Base-by-base conservation (phyloP, 176 grass and related monocot genomes). In the Rhynchospora tenuis region DNA sequence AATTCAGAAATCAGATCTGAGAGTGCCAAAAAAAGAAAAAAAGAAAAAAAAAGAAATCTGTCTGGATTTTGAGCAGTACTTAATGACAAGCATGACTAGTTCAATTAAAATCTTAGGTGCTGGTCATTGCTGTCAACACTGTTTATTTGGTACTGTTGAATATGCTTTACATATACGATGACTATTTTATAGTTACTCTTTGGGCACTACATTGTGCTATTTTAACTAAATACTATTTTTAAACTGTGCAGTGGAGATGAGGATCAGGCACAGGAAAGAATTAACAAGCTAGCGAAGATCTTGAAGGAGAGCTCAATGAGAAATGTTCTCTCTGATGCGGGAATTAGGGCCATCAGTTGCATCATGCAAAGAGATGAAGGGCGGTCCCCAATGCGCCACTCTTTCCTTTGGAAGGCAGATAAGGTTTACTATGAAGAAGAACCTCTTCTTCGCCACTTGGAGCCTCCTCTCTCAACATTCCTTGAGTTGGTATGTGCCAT, bases 281-380 rank as follows among this genome's bases (percentile, higher is more conserved):
- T 99, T 83, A 89, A 93, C 57, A 95, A 99, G 87, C 77, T 99
- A 78, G 92, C 91, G 2, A 99, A 99, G 81, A 95, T 90, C 89
- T 91, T 99, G 91, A 99, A 90, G 81, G 96, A 99, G 67, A 90
- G 84, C 20, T 78, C 84, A 81, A 61, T 99, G 81, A 90, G 88
- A 83, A 90, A 91, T 73, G 88, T 88, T 89, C 91, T 99, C 52
- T 91, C 79, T 90, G 86, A 86, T 80, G 89, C 85, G 24, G 91
- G 89, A 69, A 80, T 99, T 81, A 86, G 83, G 87, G 80, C 88
- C 80, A 89, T 99, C 55, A 95, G 91, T 79, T 99, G 96, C 83
- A 99, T 99, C 86, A 99, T 99, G 84, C 91, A 99, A 70, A 95
- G 96, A 86, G 96, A 99, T 88, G 96, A 99, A 87, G 96, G 96